phyloP scores from a whole-genome alignment of 2,329 filamentous ascomycete genomes.

The Harringtonia aguacate region DNA sequence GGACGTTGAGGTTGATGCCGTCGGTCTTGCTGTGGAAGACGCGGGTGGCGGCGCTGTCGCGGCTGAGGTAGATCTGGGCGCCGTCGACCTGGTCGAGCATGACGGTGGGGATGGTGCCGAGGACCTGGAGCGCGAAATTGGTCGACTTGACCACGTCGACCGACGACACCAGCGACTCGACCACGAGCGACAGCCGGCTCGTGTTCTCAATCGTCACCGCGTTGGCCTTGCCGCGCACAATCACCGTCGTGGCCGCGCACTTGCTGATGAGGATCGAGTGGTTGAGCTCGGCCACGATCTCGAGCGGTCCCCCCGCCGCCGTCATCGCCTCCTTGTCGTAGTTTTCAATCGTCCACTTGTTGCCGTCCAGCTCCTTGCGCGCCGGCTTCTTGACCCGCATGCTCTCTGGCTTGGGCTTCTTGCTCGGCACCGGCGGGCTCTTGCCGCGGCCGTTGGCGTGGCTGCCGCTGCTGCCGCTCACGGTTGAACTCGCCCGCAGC shows the following conservation, averaged over 20 bases:
- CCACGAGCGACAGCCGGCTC: slow-evolving; percentile 68
- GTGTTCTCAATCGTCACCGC: slow-evolving; percentile 95
- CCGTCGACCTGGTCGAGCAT: slow-evolving; percentile 90
- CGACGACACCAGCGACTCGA: slow-evolving; percentile 82
- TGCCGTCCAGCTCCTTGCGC: slow-evolving; percentile 70
- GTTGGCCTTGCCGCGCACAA: slow-evolving; percentile 88
- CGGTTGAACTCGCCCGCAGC: slow-evolving; percentile 62
- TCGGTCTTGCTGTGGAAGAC: slow-evolving; percentile 84
- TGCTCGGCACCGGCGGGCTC: slow-evolving; percentile 79
- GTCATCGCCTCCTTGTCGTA: slow-evolving; percentile 60
- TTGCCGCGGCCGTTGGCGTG: slow-evolving; percentile 50
- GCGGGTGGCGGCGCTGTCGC: slow-evolving; percentile 66
- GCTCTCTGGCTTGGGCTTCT: slow-evolving; percentile 77
- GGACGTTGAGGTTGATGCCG: slow-evolving; percentile 78
- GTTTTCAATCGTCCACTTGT: slow-evolving; percentile 96
- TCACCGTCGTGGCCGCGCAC: slow-evolving; percentile 83
- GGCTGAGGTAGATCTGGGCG: slow-evolving; percentile 75
- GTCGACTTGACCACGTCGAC: slow-evolving; percentile 92
- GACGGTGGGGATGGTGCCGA: slow-evolving; percentile 76
- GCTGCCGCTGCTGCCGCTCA: slow-evolving; percentile 38
- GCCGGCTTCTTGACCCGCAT: slow-evolving; percentile 77
- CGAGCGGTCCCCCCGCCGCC: slow-evolving; percentile 41
- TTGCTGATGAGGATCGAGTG: slow-evolving; percentile 89
- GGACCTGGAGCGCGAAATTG: slow-evolving; percentile 89
- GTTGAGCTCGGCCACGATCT: slow-evolving; percentile 69